These are phyloP conservation scores for Ceratocystis diversiconidia DNA, from an alignment of 2,329 filamentous ascomycete genomes.

Conservation along the genomic window DNA sequence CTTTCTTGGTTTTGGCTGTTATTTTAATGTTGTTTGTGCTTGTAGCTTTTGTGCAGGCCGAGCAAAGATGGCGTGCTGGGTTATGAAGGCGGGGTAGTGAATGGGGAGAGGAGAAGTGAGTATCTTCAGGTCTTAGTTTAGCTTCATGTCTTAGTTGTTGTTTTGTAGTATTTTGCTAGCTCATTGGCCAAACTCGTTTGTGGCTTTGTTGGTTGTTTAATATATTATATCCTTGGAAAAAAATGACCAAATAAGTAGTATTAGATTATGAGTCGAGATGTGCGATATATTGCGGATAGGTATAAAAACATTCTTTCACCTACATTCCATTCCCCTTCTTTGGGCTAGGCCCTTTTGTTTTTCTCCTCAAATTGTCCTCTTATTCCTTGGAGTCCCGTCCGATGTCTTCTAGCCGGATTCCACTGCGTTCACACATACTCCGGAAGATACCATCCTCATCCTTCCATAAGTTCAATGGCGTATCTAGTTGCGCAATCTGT, in stretches of 20 bases:
- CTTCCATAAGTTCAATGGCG: conserved; percentile 59
- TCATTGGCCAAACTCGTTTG: background rate
- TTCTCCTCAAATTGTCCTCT: conserved; percentile 25
- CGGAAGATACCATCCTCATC: conserved; percentile 61
- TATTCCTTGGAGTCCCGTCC: background rate
- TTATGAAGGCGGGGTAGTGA: background rate
- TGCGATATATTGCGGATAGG: no score
- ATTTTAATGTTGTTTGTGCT: background rate
- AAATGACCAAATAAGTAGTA: background rate
- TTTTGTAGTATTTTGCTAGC: background rate
- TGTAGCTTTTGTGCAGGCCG: background rate
- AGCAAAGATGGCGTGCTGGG: background rate
- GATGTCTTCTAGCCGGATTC: conserved; percentile 50
- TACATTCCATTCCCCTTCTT: background rate
- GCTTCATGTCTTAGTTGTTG: background rate
- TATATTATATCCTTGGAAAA: background rate
- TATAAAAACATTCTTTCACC: background rate
- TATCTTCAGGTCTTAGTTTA: background rate
- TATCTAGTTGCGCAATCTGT: conserved; percentile 71
- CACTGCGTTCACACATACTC: conserved; percentile 78
- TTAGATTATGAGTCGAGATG: background rate
- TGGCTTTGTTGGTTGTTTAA: background rate
- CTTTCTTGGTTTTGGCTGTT: background rate
- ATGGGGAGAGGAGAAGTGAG: background rate
- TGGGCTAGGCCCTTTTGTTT: conserved; percentile 20